These are phyloP conservation scores for Claviceps capensis DNA, from an alignment of 2,329 filamentous ascomycete genomes.

Conservation along the genomic window DNA sequence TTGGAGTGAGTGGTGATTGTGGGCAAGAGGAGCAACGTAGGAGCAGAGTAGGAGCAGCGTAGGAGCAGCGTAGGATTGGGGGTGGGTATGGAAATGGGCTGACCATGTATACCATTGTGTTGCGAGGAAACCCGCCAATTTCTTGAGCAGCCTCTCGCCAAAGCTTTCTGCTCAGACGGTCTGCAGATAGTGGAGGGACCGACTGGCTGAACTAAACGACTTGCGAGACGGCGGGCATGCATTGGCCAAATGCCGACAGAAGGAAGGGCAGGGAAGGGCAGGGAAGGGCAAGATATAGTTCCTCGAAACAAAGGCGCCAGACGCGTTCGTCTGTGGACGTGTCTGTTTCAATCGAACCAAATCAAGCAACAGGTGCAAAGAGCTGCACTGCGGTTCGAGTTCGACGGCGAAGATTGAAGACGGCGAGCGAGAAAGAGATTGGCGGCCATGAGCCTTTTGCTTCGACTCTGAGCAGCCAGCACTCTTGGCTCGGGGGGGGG, in stretches of 20 bases:
- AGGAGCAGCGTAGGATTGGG: constrained; percentile 15
- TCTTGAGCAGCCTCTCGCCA: not conserved
- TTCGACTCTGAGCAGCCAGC: constrained; percentile 5
- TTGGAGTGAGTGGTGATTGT: constrained; percentile 12
- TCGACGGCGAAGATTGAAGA: not conserved
- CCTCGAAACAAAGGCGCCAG: not conserved
- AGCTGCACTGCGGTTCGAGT: not conserved
- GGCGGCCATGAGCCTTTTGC: constrained; percentile 5
- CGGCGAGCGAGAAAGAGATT: not conserved
- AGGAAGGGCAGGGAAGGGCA: not conserved
- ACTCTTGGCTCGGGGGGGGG: not conserved
- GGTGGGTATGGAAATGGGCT: constrained; percentile 21
- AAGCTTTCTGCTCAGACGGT: not conserved
- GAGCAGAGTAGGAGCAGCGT: constrained; percentile 16
- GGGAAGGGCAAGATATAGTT: not conserved
- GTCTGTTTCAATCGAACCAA: not conserved
- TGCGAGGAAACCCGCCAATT: not conserved
- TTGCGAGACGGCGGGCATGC: not conserved
- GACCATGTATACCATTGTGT: constrained; percentile 13
- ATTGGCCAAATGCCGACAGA: not conserved
- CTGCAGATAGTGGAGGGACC: too few relatives aligned
- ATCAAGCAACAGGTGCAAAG: not conserved
- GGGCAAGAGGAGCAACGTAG: constrained; percentile 17
- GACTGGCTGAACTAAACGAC: not conserved
- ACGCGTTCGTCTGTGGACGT: not conserved